These are phyloP conservation scores for Ophiostoma tasmaniense DNA, from an alignment of 2,329 filamentous ascomycete species.

Conservation along the genomic window DNA sequence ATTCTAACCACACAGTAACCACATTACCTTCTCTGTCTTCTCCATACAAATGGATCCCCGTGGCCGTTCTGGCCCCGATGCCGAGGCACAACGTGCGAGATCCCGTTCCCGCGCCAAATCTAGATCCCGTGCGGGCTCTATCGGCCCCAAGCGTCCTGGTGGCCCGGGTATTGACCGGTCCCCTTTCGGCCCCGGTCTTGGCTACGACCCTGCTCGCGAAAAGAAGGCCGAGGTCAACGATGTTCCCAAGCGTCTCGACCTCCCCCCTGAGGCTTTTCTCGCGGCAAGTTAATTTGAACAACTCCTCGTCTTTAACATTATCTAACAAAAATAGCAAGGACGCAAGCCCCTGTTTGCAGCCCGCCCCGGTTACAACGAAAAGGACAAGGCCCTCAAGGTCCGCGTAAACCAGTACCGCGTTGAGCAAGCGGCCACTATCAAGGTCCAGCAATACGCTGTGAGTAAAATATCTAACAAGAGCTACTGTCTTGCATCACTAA, in stretches of 20 bases:
- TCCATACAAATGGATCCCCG: conserved; percentile 8
- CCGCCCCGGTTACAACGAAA: conserved; percentile 50
- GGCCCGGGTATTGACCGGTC: conserved; percentile 2
- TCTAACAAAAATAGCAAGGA: conserved; percentile 19
- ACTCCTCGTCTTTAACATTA: no score
- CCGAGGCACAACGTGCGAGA: neutral
- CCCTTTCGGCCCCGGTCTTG: conserved; percentile 25
- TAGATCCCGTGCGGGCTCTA: neutral
- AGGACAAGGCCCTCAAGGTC: conserved; percentile 48
- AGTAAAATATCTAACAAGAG: conserved; percentile 30
- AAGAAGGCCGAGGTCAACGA: conserved; percentile 22
- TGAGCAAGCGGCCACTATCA: conserved; percentile 15
- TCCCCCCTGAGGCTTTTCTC: conserved; percentile 50
- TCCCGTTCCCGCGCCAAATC: neutral
- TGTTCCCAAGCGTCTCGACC: conserved; percentile 42
- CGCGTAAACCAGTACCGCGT: conserved; percentile 38
- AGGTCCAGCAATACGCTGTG: conserved; percentile 80
- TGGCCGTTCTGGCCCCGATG: neutral
- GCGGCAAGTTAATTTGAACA: conserved; percentile 26
- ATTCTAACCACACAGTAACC: neutral
- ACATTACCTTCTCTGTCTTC: no score
- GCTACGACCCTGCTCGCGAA: conserved; percentile 37
- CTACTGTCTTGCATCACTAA: neutral
- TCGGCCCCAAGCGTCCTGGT: neutral
- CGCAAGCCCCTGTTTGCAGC: conserved; percentile 28